These are phyloP conservation scores for Zygosaccharomyces pseudobailii DNA, from an alignment of 1,139 yeast genomes.

Conservation along the genomic window DNA sequence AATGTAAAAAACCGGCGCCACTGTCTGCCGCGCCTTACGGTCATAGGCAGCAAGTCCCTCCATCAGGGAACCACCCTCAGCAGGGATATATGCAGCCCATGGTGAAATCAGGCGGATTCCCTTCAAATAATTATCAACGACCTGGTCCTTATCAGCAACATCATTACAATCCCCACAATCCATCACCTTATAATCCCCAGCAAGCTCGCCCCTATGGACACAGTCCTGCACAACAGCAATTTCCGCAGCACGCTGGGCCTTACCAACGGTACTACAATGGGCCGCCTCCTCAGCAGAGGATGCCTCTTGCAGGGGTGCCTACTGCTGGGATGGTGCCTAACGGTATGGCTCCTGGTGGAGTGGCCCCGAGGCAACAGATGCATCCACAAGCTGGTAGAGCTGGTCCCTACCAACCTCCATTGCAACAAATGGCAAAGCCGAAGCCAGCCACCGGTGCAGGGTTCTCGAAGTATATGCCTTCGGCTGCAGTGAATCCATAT, in stretches of 20 bases:
- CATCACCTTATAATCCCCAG: slow-evolving; percentile 4
- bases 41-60: not conserved
- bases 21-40: not conserved
- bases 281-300: slow-evolving; percentile 8
- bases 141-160: slow-evolving; percentile 4
- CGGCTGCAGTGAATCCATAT: slow-evolving; percentile 27
- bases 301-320: slow-evolving; percentile 4
- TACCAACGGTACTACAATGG: slow-evolving; percentile 6
- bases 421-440: slow-evolving; percentile 7
- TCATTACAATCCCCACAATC: slow-evolving; percentile 6
- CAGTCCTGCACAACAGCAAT: slow-evolving; percentile 10
- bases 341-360: slow-evolving; percentile 3
- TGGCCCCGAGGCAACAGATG: slow-evolving; percentile 5
- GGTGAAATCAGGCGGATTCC: not conserved
- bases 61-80: not conserved
- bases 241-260: slow-evolving; percentile 6
- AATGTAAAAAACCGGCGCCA: not conserved
- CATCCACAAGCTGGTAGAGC: slow-evolving; percentile 9
- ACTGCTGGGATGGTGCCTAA: slow-evolving; percentile 6
- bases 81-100: not conserved
- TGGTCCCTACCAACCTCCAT: slow-evolving; percentile 11
- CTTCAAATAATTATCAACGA: not conserved
- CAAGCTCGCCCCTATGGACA: slow-evolving; percentile 5
- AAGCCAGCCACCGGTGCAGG: slow-evolving; percentile 22
- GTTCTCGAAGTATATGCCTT: slow-evolving; percentile 32